Evolutionary conservation across 345 rosid species (phyloP), one percentile per base, ranked within the genome.

Genomic region (Dipteronia dyeriana): DNA sequence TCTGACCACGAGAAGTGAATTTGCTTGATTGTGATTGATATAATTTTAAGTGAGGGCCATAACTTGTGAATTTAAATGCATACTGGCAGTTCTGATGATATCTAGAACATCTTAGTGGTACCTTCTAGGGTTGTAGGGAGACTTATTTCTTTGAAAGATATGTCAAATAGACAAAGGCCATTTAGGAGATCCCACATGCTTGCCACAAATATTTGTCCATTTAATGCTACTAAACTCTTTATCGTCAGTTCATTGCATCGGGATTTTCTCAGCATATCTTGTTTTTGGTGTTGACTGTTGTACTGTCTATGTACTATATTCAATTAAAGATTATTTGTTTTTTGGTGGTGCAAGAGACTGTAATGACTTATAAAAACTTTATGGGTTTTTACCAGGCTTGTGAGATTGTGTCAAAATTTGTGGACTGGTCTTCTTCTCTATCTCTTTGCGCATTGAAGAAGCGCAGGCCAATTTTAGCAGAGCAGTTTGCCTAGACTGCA

Each of bases 341-440:
- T 29, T 49, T 29, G 57, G 51, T 38, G 65, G 49, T 38, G 7
- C 16, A 59, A 26, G 26, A 34, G 59, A 16, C 39, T 43, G 31
- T 47, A 63, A 67, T 29, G 60, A 75, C 73, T 65, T 43, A 9
- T 5, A 47, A 68, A 59, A 29, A 38, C 19, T 20, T 53, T 69
- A 26, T 69, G 71, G 70, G 74, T 59, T 75, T 43, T 39, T 67
- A 61, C 17, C 84, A 84, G 85, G 81, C 71, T 47, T 61, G 73
- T 51, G 66, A 68, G 57, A 62, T 31, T 51, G 59, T 51, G 79
- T 67, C 60, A 19, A 59, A 41, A 47, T 47, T 41, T 12, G 26
- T 68, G 73, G 68, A 45, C 60, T 45, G 38, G 19, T 34, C 54
- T 72, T 39, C 39, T 7, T 43, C 56, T 22, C 20, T 56, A 66